phyloP scores from a whole-genome alignment of 768 basidiomycete species.

The Lactarius sanguifluus region DNA sequence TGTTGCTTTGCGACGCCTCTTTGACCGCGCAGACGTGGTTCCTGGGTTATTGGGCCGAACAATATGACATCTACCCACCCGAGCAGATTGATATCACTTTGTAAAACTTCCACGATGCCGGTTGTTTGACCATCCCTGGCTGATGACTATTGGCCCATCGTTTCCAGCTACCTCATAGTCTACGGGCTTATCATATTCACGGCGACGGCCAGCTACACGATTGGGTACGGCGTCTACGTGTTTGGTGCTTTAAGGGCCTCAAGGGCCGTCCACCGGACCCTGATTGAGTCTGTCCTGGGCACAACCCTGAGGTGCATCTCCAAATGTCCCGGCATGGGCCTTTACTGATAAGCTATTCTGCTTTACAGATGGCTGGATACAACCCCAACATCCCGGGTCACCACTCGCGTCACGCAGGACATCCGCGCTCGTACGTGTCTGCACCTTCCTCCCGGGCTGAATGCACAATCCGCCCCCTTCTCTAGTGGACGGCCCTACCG shows the following conservation, averaged over 20 bases:
- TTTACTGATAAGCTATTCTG: not conserved
- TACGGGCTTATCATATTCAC: slow-evolving; percentile 43
- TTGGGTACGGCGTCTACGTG: slow-evolving; percentile 43
- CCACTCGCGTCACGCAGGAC: slow-evolving; percentile 66
- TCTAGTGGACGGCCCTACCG: slow-evolving; percentile 40
- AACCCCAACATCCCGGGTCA: slow-evolving; percentile 57
- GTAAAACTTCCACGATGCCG: slow-evolving; percentile 27
- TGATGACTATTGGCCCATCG: not conserved
- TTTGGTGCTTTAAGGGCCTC: slow-evolving; percentile 55
- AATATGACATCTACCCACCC: slow-evolving; percentile 39
- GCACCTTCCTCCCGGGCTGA: not conserved
- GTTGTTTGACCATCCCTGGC: not conserved
- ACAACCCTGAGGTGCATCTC: slow-evolving; percentile 61
- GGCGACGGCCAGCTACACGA: slow-evolving; percentile 37
- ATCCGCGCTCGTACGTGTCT: slow-evolving; percentile 42
- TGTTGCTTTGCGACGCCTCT: slow-evolving; percentile 32
- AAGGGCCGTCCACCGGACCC: slow-evolving; percentile 48
- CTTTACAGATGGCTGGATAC: slow-evolving; percentile 48
- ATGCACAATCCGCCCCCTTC: not conserved
- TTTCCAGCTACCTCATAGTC: slow-evolving; percentile 47
- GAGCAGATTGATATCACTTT: slow-evolving; percentile 38
- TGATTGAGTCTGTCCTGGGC: slow-evolving; percentile 54
- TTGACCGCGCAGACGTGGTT: slow-evolving; percentile 41
- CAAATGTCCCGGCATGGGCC: too few species aligned
- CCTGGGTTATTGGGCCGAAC: slow-evolving; percentile 47